phyloP scores from a whole-genome alignment of 345 rosid genomes.

The Gossypium arboreum region DNA sequence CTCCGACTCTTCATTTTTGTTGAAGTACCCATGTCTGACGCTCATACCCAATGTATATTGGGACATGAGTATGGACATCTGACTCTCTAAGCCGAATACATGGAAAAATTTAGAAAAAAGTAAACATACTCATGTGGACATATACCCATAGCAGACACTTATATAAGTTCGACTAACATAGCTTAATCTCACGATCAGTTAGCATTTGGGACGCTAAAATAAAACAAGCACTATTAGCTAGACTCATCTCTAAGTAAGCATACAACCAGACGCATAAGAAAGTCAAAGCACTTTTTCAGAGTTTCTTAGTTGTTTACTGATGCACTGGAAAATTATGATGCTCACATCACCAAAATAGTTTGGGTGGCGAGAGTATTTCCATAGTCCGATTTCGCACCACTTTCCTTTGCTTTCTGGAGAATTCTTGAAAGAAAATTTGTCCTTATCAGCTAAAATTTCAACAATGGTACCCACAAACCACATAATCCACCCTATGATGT shows the following conservation, averaged over 20 bases:
- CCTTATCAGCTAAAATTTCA: constrained; percentile 85
- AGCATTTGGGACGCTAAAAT: neutral
- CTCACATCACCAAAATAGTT: constrained; percentile 94
- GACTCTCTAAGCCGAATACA: neutral
- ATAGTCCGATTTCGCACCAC: constrained; percentile 80
- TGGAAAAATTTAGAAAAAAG: neutral
- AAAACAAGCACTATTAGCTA: constrained; percentile 1
- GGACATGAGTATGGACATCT: neutral
- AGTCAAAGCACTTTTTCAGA: neutral
- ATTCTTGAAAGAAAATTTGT: constrained; percentile 73
- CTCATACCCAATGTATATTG: neutral
- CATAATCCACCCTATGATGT: constrained; percentile 84
- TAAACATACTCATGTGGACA: neutral
- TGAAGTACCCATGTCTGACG: neutral
- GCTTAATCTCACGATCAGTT: neutral
- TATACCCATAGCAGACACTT: neutral
- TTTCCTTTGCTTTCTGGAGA: constrained; percentile 71
- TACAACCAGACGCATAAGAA: constrained; percentile 2
- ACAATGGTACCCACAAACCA: constrained; percentile 54
- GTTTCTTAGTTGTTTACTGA: neutral
- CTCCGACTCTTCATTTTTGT: neutral
- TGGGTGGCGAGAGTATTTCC: constrained; percentile 86
- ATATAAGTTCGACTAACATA: neutral
- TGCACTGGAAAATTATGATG: constrained; percentile 12
- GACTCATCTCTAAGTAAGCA: neutral